Percentiles rank a stretch among this genome's conserved stretches.
Evolutionary conservation across 2,329 filamentous ascomycete species (phyloP).

Genomic region (Cercospora sp.): DNA sequence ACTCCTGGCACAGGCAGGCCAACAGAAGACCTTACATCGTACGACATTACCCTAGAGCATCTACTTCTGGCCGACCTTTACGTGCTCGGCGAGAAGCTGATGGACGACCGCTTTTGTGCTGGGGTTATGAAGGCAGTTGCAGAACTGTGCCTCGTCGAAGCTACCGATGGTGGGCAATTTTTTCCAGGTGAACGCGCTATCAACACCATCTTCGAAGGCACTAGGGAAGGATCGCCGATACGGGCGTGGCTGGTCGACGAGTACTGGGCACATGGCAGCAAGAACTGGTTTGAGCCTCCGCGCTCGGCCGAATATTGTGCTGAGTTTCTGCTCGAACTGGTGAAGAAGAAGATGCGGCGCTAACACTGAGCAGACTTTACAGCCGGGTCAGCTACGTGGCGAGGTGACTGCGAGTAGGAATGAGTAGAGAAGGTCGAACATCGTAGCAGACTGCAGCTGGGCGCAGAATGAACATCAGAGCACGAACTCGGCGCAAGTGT

Average conservation of each 20-base stretch:
- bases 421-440: background rate
- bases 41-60: background rate
- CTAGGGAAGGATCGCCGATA: background rate
- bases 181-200: conserved; percentile 6
- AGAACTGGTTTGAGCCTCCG: background rate
- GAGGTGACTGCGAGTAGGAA: background rate
- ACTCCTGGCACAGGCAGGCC: background rate
- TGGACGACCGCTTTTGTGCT: background rate
- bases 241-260: background rate
- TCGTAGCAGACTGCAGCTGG: background rate
- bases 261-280: background rate
- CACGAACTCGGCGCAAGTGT: background rate
- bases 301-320: background rate
- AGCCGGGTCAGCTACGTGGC: background rate
- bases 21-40: background rate
- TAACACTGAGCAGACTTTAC: background rate
- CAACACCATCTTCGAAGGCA: conserved; percentile 1
- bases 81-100: conserved; percentile 12
- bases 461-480: background rate
- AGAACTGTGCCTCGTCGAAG: background rate
- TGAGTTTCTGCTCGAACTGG: background rate
- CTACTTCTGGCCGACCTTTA: conserved; percentile 4
- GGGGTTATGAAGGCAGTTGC: background rate
- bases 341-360: background rate
- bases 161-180: background rate